Conservation (phyloP, 169 alveolate genomes). For the Eimeria maxima region DNA sequence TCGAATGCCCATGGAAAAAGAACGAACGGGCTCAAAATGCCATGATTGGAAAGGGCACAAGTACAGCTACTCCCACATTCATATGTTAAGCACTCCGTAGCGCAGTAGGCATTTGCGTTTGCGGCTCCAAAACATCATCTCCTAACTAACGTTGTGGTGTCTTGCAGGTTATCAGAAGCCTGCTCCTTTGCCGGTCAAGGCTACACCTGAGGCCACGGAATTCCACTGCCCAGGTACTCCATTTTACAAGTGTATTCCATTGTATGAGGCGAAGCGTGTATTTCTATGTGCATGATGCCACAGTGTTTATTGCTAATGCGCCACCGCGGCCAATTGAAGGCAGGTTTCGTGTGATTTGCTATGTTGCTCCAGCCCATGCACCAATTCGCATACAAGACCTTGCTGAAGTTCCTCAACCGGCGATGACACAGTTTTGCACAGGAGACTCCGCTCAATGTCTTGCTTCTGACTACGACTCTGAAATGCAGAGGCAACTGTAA, state of each 20-base stretch:
- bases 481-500: conserved; percentile 17
- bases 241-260: background rate
- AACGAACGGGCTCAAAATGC: conserved; percentile 35
- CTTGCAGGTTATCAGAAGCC: conserved; percentile 37
- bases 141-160: background rate
- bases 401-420: conserved; percentile 21
- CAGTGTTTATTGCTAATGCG: background rate
- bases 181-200: background rate
- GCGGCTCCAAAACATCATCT: background rate
- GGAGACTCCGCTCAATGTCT: conserved; percentile 35
- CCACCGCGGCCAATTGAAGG: background rate
- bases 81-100: background rate
- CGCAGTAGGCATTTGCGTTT: background rate
- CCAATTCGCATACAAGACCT: conserved; percentile 48
- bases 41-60: conserved; percentile 58
- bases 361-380: conserved; percentile 30
- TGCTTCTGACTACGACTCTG: conserved; percentile 34
- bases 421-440: conserved; percentile 16
- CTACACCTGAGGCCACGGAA: conserved; percentile 27
- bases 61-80: background rate
- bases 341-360: background rate
- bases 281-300: background rate
- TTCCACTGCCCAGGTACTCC: conserved; percentile 61
- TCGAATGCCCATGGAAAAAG: conserved; percentile 39
- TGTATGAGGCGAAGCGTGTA: background rate